Base-by-base conservation (phyloP, 2,329 filamentous ascomycete genomes). In the Arthrobotrys sphaeroides region DNA sequence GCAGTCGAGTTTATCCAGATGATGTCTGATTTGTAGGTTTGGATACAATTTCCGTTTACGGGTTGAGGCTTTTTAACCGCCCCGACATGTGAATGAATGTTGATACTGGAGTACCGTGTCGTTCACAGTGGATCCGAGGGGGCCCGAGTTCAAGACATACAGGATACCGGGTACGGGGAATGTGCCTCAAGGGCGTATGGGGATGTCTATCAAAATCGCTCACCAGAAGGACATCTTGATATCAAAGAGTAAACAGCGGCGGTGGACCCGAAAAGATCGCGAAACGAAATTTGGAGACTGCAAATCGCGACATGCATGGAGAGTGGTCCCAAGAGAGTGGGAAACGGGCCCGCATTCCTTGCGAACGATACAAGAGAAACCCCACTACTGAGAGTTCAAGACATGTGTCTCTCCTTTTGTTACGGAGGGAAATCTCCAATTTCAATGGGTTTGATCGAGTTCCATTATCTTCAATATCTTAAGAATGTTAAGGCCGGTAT, bases 171-270 rank as follows among this genome's bases (percentile, higher is more conserved):
- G 51, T 18, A 55, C 51, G 51, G 51, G 51, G 51, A 24, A n/a
- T 10, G 24, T 55, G 31, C 51, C 31, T 55, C 16, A 36, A 55
- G 51, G 51, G 12, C 22, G 38, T 60, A 31, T 60, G 38, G 51
- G 43, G 31, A 69, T 70, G 55, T 62, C 55, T 70, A 70, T 70
- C 66, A 74, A 74, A 74, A 74, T 67, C 70, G 64, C 70, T 51
- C 70, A 74, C 31, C 33, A 18, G 43, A 64, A 47, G n/a, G 28
- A 47, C 18, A 53, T 72, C 18, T 31, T 22, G 51, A 55, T n/a
- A 26, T 57, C 12, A 16, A 20, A 38, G 28, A 28, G 28, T 26
- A 26, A 18, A 24, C 26, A 47, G 16, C 12, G 20, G 16, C 12
- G 20, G 18, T 3, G 12, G 16, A 40, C 51, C 68, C 59, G n/a